Conservation (phyloP, 495 filamentous ascomycete genomes). For the Mytilinidion resinicola region DNA sequence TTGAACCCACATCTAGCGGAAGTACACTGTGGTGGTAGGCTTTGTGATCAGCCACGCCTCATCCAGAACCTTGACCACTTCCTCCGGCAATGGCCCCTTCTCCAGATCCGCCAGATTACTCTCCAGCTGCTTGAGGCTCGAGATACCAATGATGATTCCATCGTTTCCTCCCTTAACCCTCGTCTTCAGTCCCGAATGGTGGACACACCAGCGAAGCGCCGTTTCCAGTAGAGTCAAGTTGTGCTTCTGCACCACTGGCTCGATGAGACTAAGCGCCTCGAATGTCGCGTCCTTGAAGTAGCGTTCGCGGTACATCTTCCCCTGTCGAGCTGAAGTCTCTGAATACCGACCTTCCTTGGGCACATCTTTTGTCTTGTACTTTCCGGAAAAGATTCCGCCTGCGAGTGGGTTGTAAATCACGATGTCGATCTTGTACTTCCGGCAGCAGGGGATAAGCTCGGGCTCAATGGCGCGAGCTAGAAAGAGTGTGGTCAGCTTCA, state of each 20-base stretch:
- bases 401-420: slow-evolving; percentile 90
- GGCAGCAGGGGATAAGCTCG: slow-evolving; percentile 72
- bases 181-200: slow-evolving; percentile 64
- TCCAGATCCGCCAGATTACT: slow-evolving; percentile 44
- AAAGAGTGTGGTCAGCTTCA: not conserved
- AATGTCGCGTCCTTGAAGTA: slow-evolving; percentile 81
- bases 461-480: slow-evolving; percentile 63
- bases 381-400: slow-evolving; percentile 78
- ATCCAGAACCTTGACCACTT: slow-evolving; percentile 73
- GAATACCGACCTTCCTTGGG: slow-evolving; percentile 67
- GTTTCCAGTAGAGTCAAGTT: slow-evolving; percentile 50
- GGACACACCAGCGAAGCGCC: slow-evolving; percentile 22
- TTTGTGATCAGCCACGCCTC: slow-evolving; percentile 64
- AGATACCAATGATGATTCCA: slow-evolving; percentile 47
- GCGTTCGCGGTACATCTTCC: slow-evolving; percentile 64
- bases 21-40: slow-evolving; percentile 55
- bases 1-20: slow-evolving; percentile 21
- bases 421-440: slow-evolving; percentile 79
- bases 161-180: slow-evolving; percentile 53
- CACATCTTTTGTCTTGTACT: slow-evolving; percentile 57
- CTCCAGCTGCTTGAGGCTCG: slow-evolving; percentile 17
- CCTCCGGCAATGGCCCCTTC: slow-evolving; percentile 82
- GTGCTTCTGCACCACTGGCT: slow-evolving; percentile 67
- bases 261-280: slow-evolving; percentile 64
- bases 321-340: slow-evolving; percentile 42